phyloP scores from a whole-genome alignment of 352 stramenopile species.

The Phytophthora sp. region DNA sequence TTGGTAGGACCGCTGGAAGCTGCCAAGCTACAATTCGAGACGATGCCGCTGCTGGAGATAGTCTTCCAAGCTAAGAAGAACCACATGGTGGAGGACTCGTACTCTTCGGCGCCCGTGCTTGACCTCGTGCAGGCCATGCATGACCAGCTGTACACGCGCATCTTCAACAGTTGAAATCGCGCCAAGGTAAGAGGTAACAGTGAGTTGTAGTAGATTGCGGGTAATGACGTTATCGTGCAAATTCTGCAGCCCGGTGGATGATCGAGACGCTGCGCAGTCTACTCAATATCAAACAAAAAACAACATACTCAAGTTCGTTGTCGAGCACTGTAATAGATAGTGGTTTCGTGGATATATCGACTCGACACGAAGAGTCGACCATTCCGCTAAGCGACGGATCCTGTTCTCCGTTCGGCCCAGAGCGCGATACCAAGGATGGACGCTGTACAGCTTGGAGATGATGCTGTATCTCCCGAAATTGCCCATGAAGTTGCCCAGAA shows the following conservation, averaged over 20 bases:
- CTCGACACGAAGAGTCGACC: slow-evolving; percentile 16
- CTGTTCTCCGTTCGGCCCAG: neutral
- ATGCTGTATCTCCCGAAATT: neutral
- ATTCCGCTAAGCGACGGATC: slow-evolving; percentile 17
- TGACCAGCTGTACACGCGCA: slow-evolving; percentile 89
- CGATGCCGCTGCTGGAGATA: slow-evolving; percentile 51
- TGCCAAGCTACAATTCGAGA: slow-evolving; percentile 71
- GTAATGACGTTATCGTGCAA: neutral
- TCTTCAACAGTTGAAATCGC: slow-evolving; percentile 77
- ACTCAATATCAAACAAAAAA: slow-evolving; percentile 10
- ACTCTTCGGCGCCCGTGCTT: slow-evolving; percentile 79
- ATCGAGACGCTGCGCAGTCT: neutral
- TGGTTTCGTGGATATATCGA: neutral
- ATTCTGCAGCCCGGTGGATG: neutral
- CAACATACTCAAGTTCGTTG: neutral
- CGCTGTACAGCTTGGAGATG: slow-evolving; percentile 6
- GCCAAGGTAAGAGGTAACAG: neutral
- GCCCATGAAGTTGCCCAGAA: slow-evolving; percentile 7
- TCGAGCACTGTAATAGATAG: neutral
- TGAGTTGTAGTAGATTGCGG: neutral
- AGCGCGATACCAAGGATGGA: slow-evolving; percentile 5
- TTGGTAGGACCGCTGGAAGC: slow-evolving; percentile 77
- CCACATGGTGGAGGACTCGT: slow-evolving; percentile 63
- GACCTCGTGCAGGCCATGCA: slow-evolving; percentile 87
- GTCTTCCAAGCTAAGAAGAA: slow-evolving; percentile 76